Percentiles rank a stretch among this genome's conserved stretches.
These are phyloP conservation scores for Cyberlindnera japonica DNA, from an alignment of 805 yeast species.

Conservation along the genomic window DNA sequence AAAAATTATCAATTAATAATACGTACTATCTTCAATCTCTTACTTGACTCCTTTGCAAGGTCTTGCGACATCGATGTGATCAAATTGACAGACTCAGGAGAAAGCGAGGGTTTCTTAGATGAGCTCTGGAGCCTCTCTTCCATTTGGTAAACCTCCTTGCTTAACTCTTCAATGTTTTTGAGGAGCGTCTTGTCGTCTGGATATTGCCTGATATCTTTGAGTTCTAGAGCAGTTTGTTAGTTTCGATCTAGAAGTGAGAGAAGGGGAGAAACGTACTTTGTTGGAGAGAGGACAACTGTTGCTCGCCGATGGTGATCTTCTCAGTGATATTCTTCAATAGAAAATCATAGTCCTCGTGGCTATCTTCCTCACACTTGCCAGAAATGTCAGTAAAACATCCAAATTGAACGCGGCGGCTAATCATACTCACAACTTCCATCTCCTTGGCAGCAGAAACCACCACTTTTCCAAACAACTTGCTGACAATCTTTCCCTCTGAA, in stretches of 20 bases:
- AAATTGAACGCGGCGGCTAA: background rate
- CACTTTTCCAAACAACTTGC: conserved; percentile 43
- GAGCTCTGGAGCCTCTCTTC: conserved; percentile 6
- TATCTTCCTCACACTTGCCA: conserved; percentile 1
- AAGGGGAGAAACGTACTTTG: background rate
- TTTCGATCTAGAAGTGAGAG: background rate
- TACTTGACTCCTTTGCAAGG: conserved; percentile 16
- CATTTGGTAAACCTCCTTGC: conserved; percentile 4
- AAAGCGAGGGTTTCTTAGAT: conserved; percentile 4
- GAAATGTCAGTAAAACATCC: background rate
- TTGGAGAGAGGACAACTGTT: background rate
- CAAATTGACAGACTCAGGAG: conserved; percentile 8
- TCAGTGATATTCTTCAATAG: conserved; percentile 1
- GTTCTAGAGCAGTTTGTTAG: conserved; percentile 6
- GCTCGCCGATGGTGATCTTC: conserved; percentile 8
- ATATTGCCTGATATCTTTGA: conserved; percentile 9
- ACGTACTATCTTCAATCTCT: conserved; percentile 18
- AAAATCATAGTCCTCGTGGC: background rate
- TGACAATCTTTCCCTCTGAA: conserved; percentile 31
- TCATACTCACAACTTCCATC: conserved; percentile 17
- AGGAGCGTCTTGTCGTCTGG: conserved; percentile 18
- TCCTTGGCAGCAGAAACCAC: conserved; percentile 41
- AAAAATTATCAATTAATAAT: background rate
- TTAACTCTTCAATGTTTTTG: background rate
- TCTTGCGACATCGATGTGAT: conserved; percentile 3